These are phyloP conservation scores for Carallia pectinifolia DNA, from an alignment of 345 rosid genomes.

Conservation along the genomic window DNA sequence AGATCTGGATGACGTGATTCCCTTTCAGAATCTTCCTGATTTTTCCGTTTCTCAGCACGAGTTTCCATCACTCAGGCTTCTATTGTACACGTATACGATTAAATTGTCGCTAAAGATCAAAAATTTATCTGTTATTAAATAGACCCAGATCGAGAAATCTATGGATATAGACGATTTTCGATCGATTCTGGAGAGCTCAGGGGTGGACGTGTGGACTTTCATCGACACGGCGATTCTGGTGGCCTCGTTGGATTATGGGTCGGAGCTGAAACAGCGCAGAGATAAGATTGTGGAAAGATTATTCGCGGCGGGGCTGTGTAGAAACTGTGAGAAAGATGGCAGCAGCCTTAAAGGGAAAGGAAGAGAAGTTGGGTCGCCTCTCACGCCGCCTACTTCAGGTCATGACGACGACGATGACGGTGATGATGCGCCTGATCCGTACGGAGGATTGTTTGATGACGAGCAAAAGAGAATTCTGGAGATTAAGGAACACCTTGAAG, in stretches of 20 bases:
- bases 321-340: slow-evolving; percentile 56
- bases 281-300: slow-evolving; percentile 83
- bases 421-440: slow-evolving; percentile 54
- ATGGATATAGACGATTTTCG: slow-evolving; percentile 95
- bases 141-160: neutral
- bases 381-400: slow-evolving; percentile 46
- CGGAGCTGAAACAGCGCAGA: slow-evolving; percentile 67
- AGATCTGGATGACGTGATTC: too few relatives aligned
- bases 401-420: slow-evolving; percentile 44
- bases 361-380: slow-evolving; percentile 30
- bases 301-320: slow-evolving; percentile 59
- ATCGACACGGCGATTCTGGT: slow-evolving; percentile 81
- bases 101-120: too few relatives aligned
- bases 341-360: slow-evolving; percentile 22
- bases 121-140: too few relatives aligned
- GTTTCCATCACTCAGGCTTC: too few relatives aligned
- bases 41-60: too few relatives aligned
- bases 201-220: slow-evolving; percentile 90
- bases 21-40: too few relatives aligned
- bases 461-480: slow-evolving; percentile 78
- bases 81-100: too few relatives aligned
- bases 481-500: slow-evolving; percentile 83
- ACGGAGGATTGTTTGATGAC: slow-evolving; percentile 90
- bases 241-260: slow-evolving; percentile 65
- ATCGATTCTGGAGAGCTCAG: slow-evolving; percentile 64